Percentiles rank a stretch among this genome's conserved stretches.
Evolutionary conservation across 768 basidiomycete species (phyloP).

Genomic region (Holtermannia corniformis): DNA sequence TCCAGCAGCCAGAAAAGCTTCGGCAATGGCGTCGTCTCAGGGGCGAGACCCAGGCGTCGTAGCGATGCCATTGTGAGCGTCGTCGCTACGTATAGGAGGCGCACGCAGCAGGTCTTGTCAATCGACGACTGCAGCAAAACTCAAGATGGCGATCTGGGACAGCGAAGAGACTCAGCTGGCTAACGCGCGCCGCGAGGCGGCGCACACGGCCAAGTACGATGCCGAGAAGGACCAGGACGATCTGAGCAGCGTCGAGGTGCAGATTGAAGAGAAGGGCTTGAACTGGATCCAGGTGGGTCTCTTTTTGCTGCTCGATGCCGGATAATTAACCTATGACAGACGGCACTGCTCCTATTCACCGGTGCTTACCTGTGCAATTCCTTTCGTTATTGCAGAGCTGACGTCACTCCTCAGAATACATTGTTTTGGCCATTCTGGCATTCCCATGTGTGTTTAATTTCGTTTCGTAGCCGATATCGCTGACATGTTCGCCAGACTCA

Average conservation of each 20-base stretch:
- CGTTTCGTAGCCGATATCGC: too few species aligned
- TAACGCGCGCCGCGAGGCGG: background rate
- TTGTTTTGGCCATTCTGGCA: conserved; percentile 23
- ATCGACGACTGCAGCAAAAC: too few species aligned
- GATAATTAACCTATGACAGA: too few species aligned
- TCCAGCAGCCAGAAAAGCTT: background rate
- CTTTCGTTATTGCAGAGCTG: too few species aligned
- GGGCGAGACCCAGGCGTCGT: background rate
- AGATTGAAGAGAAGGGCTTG: background rate
- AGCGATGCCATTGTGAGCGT: too few species aligned
- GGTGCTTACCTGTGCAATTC: background rate
- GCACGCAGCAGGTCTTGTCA: too few species aligned
- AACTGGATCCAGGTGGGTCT: background rate
- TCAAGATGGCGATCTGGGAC: background rate
- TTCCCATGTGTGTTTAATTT: conserved; percentile 17
- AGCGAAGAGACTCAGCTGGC: background rate
- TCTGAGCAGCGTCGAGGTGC: background rate
- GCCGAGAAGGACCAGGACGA: background rate
- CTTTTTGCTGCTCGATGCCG: too few species aligned
- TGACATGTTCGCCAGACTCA: too few species aligned
- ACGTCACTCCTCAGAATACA: conserved; percentile 15
- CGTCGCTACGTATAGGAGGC: too few species aligned
- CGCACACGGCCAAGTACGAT: background rate
- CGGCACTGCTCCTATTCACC: background rate
- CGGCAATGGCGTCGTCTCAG: background rate